Conservation (phyloP, 2,329 filamentous ascomycete species). For the Magnaporthiopsis incrustans region DNA sequence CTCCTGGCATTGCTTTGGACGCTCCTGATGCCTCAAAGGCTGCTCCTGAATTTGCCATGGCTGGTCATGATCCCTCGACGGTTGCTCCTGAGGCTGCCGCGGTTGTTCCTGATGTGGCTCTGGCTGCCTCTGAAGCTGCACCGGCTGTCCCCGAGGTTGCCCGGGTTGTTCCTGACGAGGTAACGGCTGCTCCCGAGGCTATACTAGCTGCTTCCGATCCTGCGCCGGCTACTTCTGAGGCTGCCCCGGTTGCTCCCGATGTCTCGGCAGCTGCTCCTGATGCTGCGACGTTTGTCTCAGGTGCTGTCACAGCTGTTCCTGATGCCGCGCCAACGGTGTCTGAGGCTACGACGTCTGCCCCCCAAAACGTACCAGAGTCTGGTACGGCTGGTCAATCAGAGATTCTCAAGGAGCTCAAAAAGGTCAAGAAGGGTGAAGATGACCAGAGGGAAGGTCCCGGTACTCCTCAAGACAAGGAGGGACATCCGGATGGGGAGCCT, state of each 20-base stretch:
- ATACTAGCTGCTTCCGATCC: not conserved
- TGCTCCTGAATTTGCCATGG: not conserved
- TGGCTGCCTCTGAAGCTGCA: no score
- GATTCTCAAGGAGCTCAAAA: not conserved
- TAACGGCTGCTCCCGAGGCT: no score
- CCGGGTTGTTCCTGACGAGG: no score
- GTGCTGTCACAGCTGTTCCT: not conserved
- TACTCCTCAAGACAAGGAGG: conserved; percentile 20
- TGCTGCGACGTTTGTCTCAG: not conserved
- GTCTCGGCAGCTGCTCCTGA: not conserved
- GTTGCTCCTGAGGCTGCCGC: not conserved
- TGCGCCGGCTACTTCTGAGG: not conserved
- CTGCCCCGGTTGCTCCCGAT: not conserved
- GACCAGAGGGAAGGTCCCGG: conserved; percentile 21
- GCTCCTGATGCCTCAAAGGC: not conserved
- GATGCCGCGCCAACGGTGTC: no score
- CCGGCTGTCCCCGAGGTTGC: not conserved
- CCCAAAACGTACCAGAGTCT: not conserved
- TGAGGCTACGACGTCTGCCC: not conserved
- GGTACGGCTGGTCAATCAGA: not conserved
- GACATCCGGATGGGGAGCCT: conserved; percentile 29
- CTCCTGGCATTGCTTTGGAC: no score
- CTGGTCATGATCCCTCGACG: not conserved
- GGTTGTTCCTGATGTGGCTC: not conserved
- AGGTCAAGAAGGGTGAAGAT: conserved; percentile 24